Conservation (phyloP, 352 stramenopile genomes). For the Peronospora belbahrii region DNA sequence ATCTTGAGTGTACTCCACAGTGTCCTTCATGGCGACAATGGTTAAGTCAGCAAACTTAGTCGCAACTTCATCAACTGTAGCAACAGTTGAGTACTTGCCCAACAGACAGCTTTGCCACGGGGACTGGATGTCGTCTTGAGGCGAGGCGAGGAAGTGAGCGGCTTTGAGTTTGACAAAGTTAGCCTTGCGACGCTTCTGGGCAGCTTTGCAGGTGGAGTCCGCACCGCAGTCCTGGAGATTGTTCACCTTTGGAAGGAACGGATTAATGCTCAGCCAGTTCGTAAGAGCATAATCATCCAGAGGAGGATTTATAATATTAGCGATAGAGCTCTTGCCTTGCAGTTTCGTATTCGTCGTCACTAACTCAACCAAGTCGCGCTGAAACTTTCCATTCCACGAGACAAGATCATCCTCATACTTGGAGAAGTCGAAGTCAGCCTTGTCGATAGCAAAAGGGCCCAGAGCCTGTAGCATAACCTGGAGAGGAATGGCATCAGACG, state of each 20-base stretch:
- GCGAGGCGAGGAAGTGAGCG: slow-evolving; percentile 50
- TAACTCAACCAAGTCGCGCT: slow-evolving; percentile 33
- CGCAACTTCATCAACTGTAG: slow-evolving; percentile 18
- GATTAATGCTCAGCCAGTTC: slow-evolving; percentile 35
- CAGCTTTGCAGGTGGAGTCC: slow-evolving; percentile 8
- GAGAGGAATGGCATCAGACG: slow-evolving; percentile 24
- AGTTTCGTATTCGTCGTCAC: slow-evolving; percentile 23
- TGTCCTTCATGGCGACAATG: slow-evolving; percentile 29
- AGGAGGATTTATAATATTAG: slow-evolving; percentile 32
- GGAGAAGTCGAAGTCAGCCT: slow-evolving; percentile 28
- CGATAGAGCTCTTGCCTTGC: slow-evolving; percentile 29
- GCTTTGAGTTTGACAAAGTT: slow-evolving; percentile 38
- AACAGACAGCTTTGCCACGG: slow-evolving; percentile 42
- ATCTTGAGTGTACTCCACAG: slow-evolving; percentile 27
- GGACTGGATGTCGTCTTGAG: slow-evolving; percentile 30
- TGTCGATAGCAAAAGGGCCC: slow-evolving; percentile 27
- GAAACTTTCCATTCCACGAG: slow-evolving; percentile 31
- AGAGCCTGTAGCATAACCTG: slow-evolving; percentile 33
- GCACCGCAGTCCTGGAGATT: slow-evolving; percentile 22
- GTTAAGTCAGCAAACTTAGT: slow-evolving; percentile 26
- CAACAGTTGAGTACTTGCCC: slow-evolving; percentile 38
- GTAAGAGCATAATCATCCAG: slow-evolving; percentile 16
- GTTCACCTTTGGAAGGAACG: slow-evolving; percentile 38
- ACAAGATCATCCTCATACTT: slow-evolving; percentile 28
- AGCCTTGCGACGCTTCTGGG: slow-evolving; percentile 30